Base-by-base conservation (phyloP, 345 rosid genomes). In the Camelina laxa region DNA sequence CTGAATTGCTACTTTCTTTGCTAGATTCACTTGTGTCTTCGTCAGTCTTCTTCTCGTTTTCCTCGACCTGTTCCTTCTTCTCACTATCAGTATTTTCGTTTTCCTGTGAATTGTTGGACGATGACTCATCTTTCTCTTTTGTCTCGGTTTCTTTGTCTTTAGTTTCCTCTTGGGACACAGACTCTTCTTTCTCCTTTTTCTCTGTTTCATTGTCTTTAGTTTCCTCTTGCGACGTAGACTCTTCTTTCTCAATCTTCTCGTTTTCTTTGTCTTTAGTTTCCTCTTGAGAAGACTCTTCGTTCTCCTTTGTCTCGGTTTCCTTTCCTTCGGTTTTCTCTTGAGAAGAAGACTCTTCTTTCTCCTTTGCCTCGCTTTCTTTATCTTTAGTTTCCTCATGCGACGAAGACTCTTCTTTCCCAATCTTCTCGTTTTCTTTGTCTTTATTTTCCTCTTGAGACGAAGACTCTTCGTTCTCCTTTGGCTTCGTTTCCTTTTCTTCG, bases 31-130 rank as follows among this genome's bases (percentile, higher is more conserved):
- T 69, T 47, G 75, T 63, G 55, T 70, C 67, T 62, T 76, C 55
- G 0, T 79, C 74, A 33, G 35, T 74, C 81, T 82, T 80, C 67
- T 75, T 74, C 57, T 79, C 73, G 58, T 54, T 70, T 48, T 56
- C 78, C 3, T 65, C 58, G 39, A 39, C 69, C 22, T 75, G 66
- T 65, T 82, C 86, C 54, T 76, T 83, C 53, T 80, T 70, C 54
- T 67, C 86, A 38, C 19, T 69, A 44, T 74, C 77, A 56, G 57
- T 48, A 41, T 63, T 78, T 58, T 60, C 87, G 76, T 73, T 70
- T 24, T 69, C 56, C 36, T 44, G 41, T 65, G 73, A 68, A 6
- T 75, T 57, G 7, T 44, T 61, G 58, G 69, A 60, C 4, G 74
- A 59, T 49, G 73, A 66, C 72, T 75, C 78, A 58, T 67, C 73